phyloP scores from a whole-genome alignment of 345 rosid genomes.

The Psidium friedrichsthalianum region DNA sequence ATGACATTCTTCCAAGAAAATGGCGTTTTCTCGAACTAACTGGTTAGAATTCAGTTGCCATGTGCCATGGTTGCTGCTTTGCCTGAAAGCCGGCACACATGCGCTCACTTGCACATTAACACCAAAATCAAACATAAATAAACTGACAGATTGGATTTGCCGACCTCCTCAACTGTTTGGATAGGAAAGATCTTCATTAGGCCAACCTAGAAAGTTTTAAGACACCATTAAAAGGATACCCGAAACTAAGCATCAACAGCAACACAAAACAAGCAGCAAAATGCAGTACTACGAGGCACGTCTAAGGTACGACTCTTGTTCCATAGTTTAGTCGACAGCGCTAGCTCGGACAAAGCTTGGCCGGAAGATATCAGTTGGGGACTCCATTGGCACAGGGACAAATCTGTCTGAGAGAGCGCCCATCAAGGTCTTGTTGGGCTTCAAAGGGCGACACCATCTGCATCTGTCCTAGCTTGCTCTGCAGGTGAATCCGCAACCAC shows the following conservation, averaged over 20 bases:
- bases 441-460: neutral
- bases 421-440: neutral
- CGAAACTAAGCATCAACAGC: neutral
- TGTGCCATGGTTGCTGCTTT: neutral
- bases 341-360: neutral
- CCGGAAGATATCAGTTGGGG: neutral
- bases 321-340: neutral
- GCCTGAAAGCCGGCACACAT: neutral
- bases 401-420: neutral
- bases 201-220: neutral
- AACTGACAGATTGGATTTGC: neutral
- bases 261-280: neutral
- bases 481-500: neutral
- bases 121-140: neutral
- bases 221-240: neutral
- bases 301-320: neutral
- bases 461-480: neutral
- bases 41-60: neutral
- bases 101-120: neutral
- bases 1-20: neutral
- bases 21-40: neutral
- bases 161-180: neutral
- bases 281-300: neutral
- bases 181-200: neutral
- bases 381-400: neutral